These are phyloP conservation scores for Ceratocystis cubensis DNA, from an alignment of 2,329 filamentous ascomycete genomes.

Conservation along the genomic window DNA sequence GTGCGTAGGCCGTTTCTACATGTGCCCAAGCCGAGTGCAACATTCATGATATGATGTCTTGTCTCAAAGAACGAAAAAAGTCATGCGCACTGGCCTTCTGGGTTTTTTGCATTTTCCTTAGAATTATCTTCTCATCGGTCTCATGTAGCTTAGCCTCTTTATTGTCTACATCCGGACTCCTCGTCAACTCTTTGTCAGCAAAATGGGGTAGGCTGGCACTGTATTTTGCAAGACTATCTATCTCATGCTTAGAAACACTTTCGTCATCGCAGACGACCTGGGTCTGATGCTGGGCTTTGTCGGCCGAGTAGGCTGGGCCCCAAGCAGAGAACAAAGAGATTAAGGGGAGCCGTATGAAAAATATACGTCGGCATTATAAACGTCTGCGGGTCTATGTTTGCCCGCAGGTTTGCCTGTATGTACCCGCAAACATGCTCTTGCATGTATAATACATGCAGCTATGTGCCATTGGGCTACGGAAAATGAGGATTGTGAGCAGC, in stretches of 20 bases:
- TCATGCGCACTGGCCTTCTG: not conserved
- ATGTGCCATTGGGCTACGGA: not conserved
- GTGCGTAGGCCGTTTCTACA: not conserved
- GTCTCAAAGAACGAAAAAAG: not conserved
- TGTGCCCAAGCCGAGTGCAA: conserved; percentile 4
- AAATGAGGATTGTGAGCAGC: not conserved
- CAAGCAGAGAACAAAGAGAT: not conserved
- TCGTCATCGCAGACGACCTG: not conserved
- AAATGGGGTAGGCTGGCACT: no score
- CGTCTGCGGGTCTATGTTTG: no score
- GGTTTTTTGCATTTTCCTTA: not conserved
- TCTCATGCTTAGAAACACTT: not conserved
- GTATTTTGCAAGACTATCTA: no score
- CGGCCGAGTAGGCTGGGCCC: not conserved
- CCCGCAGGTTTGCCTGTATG: not conserved
- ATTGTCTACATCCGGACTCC: not conserved
- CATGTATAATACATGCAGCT: not conserved
- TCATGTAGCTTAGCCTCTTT: no score
- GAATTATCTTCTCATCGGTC: not conserved
- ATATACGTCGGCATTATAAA: no score
- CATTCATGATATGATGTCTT: not conserved
- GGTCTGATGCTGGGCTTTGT: not conserved
- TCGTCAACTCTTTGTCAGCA: not conserved
- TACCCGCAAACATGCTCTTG: not conserved
- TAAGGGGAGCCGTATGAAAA: not conserved